Percentiles rank a stretch among this genome's conserved stretches.
phyloP scores from a whole-genome alignment of 225 moss, liverwort and hornwort species.

The Sphagnum contortum region DNA sequence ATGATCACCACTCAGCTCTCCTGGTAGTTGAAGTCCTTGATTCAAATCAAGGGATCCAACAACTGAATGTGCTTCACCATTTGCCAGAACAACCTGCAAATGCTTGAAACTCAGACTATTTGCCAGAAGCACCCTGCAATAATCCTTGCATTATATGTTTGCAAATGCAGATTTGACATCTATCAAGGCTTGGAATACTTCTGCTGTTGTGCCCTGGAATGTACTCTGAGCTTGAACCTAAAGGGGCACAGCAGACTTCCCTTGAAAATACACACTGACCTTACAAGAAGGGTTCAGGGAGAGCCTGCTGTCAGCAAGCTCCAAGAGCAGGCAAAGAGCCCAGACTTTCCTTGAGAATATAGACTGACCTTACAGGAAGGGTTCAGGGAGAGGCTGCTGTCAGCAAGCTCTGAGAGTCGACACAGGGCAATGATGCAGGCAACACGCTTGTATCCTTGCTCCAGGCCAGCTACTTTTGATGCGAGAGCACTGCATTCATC shows the following conservation, averaged over 20 bases:
- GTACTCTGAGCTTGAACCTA: no score
- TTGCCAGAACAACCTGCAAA: slow-evolving; percentile 32
- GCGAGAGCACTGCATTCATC: slow-evolving; percentile 45
- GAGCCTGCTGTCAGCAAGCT: slow-evolving; percentile 16
- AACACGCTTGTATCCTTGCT: slow-evolving; percentile 56
- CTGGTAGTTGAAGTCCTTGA: slow-evolving; percentile 45
- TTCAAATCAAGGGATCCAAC: slow-evolving; percentile 53
- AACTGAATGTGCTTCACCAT: slow-evolving; percentile 27
- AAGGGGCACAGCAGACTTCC: neutral
- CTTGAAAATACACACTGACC: neutral
- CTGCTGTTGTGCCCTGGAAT: no score
- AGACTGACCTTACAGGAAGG: slow-evolving; percentile 39
- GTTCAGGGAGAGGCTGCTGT: slow-evolving; percentile 25
- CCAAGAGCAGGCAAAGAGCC: slow-evolving; percentile 27
- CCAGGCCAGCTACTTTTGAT: slow-evolving; percentile 49
- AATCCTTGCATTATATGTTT: neutral
- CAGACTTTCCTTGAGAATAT: no score
- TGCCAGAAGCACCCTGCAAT: neutral
- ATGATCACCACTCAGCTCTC: slow-evolving; percentile 17
- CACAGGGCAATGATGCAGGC: slow-evolving; percentile 38
- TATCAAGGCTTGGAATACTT: neutral
- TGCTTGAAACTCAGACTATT: neutral
- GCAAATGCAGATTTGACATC: neutral
- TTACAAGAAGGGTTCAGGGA: slow-evolving; percentile 8
- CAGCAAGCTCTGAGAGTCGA: slow-evolving; percentile 17